These are phyloP conservation scores for Tephrocybe sp. DNA, from an alignment of 768 basidiomycete species.

Conservation along the genomic window DNA sequence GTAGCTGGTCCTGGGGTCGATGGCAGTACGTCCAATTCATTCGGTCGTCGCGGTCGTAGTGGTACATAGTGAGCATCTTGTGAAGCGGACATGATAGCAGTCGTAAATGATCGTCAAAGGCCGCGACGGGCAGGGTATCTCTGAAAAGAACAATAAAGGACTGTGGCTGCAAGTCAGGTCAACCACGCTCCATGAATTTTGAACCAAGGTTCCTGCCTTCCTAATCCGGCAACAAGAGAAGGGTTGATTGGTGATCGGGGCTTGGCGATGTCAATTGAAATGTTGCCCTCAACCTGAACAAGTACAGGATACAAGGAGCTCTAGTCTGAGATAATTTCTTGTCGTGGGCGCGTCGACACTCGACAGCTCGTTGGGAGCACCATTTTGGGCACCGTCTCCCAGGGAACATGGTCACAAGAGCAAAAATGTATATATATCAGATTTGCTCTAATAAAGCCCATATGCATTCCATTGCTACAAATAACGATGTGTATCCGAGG, in stretches of 20 bases:
- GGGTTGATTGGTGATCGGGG: neutral
- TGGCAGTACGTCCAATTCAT: conserved; percentile 7
- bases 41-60: conserved; percentile 19
- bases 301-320: no score
- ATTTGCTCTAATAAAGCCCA: no score
- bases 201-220: conserved; percentile 15
- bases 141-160: neutral
- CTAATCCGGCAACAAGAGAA: conserved; percentile 11
- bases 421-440: no score
- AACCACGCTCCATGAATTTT: conserved; percentile 10
- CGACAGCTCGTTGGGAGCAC: neutral
- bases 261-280: neutral
- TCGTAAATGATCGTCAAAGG: conserved; percentile 18
- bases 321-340: no score
- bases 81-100: conserved; percentile 11
- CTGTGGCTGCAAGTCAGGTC: conserved; percentile 8
- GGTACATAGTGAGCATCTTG: conserved; percentile 4
- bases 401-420: conserved; percentile 16
- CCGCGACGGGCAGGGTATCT: conserved; percentile 21
- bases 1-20: neutral
- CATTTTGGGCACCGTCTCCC: conserved; percentile 13
- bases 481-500: neutral
- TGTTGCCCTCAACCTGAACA: no score
- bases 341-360: neutral
- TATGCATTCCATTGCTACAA: no score